phyloP scores from a whole-genome alignment of 331 rosid genomes.

The Quercus tomentella region DNA sequence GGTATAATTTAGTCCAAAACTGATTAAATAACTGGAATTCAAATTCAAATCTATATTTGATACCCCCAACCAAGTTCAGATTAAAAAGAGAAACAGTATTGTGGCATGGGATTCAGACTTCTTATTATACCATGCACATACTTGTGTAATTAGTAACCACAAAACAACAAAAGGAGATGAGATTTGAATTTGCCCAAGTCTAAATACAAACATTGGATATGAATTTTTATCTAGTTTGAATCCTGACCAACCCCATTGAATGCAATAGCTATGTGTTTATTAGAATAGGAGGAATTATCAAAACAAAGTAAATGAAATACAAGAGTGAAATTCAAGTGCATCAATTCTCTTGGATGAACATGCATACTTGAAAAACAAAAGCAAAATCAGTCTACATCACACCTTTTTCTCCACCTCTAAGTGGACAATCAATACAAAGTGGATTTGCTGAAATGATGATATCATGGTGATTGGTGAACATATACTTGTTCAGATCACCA shows the following conservation, averaged over 20 bases:
- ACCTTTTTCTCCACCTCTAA: constrained; percentile 88
- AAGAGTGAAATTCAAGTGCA: not conserved
- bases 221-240: not conserved
- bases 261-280: too few species aligned
- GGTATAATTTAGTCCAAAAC: not conserved
- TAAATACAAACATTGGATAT: too few species aligned
- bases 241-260: not conserved
- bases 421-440: constrained; percentile 83
- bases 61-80: not conserved
- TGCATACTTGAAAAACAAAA: not conserved
- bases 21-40: not conserved
- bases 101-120: too few species aligned
- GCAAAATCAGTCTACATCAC: not conserved
- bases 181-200: not conserved
- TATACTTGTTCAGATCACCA: constrained; percentile 50
- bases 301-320: not conserved
- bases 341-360: not conserved
- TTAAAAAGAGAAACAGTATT: not conserved
- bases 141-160: not conserved
- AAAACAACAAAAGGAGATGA: too few species aligned
- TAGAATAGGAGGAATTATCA: not conserved
- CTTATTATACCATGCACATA: not conserved
- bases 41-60: not conserved
- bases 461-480: constrained; percentile 70
- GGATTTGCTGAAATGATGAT: constrained; percentile 66